Conservation (phyloP, 345 rosid genomes). For the Aegle marmelos region DNA sequence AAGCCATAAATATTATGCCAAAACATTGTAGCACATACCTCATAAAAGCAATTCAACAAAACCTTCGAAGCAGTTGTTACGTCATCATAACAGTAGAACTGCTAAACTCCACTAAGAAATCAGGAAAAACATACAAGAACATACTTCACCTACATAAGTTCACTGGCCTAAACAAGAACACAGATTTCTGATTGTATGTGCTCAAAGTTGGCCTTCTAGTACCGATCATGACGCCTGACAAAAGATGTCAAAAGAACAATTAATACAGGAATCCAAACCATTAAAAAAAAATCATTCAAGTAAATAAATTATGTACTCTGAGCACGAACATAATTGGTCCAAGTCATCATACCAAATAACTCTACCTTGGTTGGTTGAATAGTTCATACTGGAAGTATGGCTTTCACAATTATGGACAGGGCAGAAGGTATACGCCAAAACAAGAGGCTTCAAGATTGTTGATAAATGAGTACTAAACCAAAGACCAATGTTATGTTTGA, state of each 20-base stretch:
- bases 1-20: not conserved
- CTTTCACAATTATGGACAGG: not conserved
- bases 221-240: conserved; percentile 50
- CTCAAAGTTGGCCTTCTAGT: conserved; percentile 26
- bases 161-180: conserved; percentile 12
- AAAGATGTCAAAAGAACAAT: not conserved
- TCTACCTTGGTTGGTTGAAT: not conserved
- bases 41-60: conserved; percentile 21
- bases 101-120: conserved; percentile 18
- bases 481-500: not conserved
- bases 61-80: conserved; percentile 8
- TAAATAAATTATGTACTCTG: not conserved
- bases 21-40: conserved; percentile 20
- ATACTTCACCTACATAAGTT: conserved; percentile 13
- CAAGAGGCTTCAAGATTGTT: not conserved
- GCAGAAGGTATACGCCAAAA: not conserved
- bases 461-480: not conserved
- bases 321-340: not conserved
- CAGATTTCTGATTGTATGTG: conserved; percentile 4
- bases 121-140: conserved; percentile 16
- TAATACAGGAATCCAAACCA: not conserved
- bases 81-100: conserved; percentile 11
- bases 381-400: not conserved
- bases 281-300: not conserved
- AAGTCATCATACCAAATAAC: not conserved